Conservation (phyloP, 495 filamentous ascomycete species). For the Neurospora cerealis region DNA sequence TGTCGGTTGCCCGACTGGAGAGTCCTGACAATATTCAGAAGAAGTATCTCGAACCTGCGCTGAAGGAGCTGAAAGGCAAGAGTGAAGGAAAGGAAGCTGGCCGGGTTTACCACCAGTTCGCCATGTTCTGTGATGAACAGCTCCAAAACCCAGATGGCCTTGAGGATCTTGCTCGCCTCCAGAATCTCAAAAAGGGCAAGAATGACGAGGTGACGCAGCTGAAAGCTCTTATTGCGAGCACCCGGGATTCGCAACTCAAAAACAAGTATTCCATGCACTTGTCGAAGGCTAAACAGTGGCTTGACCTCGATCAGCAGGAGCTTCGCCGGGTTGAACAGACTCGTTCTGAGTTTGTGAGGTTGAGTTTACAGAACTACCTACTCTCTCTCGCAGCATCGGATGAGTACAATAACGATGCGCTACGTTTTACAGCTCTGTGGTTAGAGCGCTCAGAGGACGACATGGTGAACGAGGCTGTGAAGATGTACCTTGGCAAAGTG, state of each 20-base stretch:
- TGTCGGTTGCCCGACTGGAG: slow-evolving; percentile 87
- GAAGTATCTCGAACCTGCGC: slow-evolving; percentile 70
- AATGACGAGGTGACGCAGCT: slow-evolving; percentile 64
- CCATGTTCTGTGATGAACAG: slow-evolving; percentile 88
- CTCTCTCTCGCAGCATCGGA: slow-evolving; percentile 75
- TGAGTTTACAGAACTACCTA: slow-evolving; percentile 92
- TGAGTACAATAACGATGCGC: slow-evolving; percentile 74
- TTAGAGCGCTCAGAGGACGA: slow-evolving; percentile 65
- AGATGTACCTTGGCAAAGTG: slow-evolving; percentile 56
- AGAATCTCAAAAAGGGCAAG: slow-evolving; percentile 72
- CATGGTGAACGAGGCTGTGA: slow-evolving; percentile 68
- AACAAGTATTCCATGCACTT: slow-evolving; percentile 30
- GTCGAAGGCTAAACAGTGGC: slow-evolving; percentile 73
- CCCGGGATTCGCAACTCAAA: slow-evolving; percentile 28
- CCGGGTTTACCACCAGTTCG: slow-evolving; percentile 87
- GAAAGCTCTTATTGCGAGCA: slow-evolving; percentile 37
- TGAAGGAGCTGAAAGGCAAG: slow-evolving; percentile 66
- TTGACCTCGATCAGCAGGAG: slow-evolving; percentile 78
- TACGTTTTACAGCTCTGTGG: slow-evolving; percentile 95
- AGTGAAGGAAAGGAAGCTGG: slow-evolving; percentile 65
- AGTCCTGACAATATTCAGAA: slow-evolving; percentile 84
- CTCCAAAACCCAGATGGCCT: slow-evolving; percentile 72
- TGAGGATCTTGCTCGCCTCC: slow-evolving; percentile 75
- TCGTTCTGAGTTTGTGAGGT: slow-evolving; percentile 68
- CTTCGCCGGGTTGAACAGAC: slow-evolving; percentile 64